Evolutionary conservation across 345 rosid genomes (phyloP), one percentile per base, ranked within the genome.

Genomic region (Pistacia integerrima): DNA sequence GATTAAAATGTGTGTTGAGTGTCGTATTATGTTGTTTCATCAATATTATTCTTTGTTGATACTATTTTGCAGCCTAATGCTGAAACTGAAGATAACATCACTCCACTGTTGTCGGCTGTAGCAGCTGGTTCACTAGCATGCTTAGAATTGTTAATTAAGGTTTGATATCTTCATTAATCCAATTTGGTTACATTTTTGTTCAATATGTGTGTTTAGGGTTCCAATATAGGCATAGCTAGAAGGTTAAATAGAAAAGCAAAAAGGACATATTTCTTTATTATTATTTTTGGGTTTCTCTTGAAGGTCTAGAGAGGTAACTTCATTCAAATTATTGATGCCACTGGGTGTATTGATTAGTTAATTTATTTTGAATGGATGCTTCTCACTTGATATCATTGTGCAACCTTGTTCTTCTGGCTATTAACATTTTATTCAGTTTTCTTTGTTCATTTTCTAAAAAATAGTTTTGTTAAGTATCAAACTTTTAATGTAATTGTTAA

Each of bases 111-210:
- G 84, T 93, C 99, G 56, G 88, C 98, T 25, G 98, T 95, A 0
- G 99, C 99, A 41, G 99, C 99, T 4, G 90, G 90, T 81, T 95
- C 99, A 75, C 76, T 90, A 41, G 78, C 91, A 59, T 90, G 97
- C 85, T 74, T 88, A 74, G 97, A 93, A 73, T 84, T 87, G 74
- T 78, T 95, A 70, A 83, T 93, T 80, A 88, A 95, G 99, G 99
- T 92, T 69, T 59, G 59, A 11, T 73, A 56, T 81, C 76, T 78
- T 80, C 78, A 55, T 78, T 64, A 28, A 22, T 49, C 4, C 20
- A 22, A 4, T 67, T 66, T 62, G 13, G 7, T 36, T 12, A 17
- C 36, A 60, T 18, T 48, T 74, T 38, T 66, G 20, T 69, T 60
- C 38, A 10, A 16, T 72, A 13, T 16, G 55, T 0, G 13, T 12